Evolutionary conservation across 495 filamentous ascomycete species (phyloP).

Genomic region (Xanthoparmelia taractica): DNA sequence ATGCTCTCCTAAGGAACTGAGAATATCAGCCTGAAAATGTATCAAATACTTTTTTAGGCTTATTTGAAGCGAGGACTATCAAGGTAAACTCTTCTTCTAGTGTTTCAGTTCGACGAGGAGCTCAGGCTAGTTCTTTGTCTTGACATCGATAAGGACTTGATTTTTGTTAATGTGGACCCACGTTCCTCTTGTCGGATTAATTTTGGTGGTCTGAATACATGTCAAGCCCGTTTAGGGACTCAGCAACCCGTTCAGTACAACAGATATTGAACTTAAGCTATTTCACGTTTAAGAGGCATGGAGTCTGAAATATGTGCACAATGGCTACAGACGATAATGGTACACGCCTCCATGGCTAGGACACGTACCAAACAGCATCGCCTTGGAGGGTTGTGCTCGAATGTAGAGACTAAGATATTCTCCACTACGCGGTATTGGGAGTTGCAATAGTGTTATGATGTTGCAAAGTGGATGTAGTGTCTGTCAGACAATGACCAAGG

Average conservation of each 20-base stretch:
- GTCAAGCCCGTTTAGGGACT: not conserved
- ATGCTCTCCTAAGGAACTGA: not conserved
- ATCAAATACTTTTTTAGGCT: not conserved
- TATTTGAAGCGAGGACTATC: slow-evolving; percentile 1
- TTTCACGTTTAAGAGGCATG: not conserved
- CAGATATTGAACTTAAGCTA: not conserved
- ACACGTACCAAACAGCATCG: not conserved
- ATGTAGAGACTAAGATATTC: not conserved
- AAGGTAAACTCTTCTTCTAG: not conserved
- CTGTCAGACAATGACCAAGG: not conserved
- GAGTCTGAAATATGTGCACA: not conserved
- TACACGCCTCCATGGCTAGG: not conserved
- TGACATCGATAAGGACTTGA: too few species aligned
- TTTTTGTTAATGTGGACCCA: not conserved
- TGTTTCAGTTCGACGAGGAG: not conserved
- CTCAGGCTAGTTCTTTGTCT: not conserved
- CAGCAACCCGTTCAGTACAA: not conserved
- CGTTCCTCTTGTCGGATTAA: not conserved
- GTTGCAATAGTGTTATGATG: not conserved
- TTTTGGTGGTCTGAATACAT: not conserved
- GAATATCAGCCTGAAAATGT: not conserved
- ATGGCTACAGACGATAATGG: not conserved
- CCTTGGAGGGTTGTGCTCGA: not conserved
- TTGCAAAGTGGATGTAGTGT: not conserved
- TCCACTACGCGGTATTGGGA: not conserved